Base-by-base conservation (phyloP, 2,329 filamentous ascomycete species). In the Hypomyces perniciosus region DNA sequence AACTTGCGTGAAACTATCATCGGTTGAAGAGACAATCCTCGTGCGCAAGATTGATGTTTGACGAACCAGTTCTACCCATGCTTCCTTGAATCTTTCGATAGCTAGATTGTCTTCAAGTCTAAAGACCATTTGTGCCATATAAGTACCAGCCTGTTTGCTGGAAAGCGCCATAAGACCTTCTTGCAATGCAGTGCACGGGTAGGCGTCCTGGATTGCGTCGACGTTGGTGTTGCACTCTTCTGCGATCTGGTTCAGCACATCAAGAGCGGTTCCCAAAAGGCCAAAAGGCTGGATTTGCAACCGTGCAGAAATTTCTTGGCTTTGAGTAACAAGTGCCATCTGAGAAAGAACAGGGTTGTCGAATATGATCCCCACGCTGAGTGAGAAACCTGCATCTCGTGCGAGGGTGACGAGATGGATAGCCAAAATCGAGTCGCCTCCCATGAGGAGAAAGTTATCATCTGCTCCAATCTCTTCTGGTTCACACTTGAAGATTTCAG, bases 401-500 rank as follows among this genome's bases (percentile, higher is more conserved):
- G 61, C 62, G 26, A 60, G 51, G 12, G 75, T 71, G 5, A 65
- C 65, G 29, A 71, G 60, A 2, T 61, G 59, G 63, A 73, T 73
- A 13, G 70, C 68, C 0, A 56, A 58, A 27, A 73, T 69, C 6
- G 70, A 72, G 46, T 73, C 70, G 6, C 71, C 71, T 5, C 70
- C 70, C 4, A 71, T 56, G 13, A 59, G 57, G 44, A 72, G 62
- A 55, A 73, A 73, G 56, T 61, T 62, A 52, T 65, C 62, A 7
- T 65, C 59, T 2, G 59, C 47, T 10, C 59, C 56, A 51, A 72
- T 61, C 5, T 63, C 61, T 1, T 60, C 59, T 1, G 62, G 49
- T 0, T 64, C 60, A 13, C 72, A 53, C 46, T 68, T 66, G 13
- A 76, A 60, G 0, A 73, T 65, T 39, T 65, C 59, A 2, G 68